Conservation (phyloP, 345 rosid species). For the Euphorbia lathyris region DNA sequence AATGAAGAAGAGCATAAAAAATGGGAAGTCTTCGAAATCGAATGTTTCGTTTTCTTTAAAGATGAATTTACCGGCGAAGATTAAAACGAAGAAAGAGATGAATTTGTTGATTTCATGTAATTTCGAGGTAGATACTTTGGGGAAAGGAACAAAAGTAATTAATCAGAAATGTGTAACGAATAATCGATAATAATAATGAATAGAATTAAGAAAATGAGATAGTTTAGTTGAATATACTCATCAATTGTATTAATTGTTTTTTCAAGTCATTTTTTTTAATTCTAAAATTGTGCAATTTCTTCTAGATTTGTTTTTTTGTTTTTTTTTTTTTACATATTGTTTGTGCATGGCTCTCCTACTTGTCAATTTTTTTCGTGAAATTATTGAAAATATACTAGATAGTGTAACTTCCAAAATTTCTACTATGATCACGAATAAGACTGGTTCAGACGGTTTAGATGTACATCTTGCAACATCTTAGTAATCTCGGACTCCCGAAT, state of each 20-base stretch:
- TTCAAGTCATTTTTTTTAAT: background rate
- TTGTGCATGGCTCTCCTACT: background rate
- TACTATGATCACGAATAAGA: too few species aligned
- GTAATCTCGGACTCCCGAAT: too few species aligned
- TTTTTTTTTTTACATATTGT: too few species aligned
- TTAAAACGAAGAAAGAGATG: slow-evolving; percentile 17
- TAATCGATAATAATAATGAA: background rate
- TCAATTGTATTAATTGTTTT: background rate
- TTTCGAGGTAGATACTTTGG: slow-evolving; percentile 23
- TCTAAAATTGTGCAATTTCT: background rate
- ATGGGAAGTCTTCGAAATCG: background rate
- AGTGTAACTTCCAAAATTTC: too few species aligned
- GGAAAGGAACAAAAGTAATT: slow-evolving; percentile 13
- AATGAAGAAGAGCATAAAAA: background rate
- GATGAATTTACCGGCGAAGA: slow-evolving; percentile 18
- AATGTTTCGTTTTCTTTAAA: slow-evolving; percentile 17
- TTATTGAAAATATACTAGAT: too few species aligned
- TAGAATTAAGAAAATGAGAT: background rate
- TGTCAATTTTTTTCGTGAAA: too few species aligned
- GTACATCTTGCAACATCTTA: too few species aligned
- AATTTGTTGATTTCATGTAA: slow-evolving; percentile 9
- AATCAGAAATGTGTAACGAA: slow-evolving; percentile 31
- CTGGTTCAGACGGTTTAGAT: too few species aligned
- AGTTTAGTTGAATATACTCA: background rate
- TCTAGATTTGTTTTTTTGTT: background rate